These are phyloP conservation scores for Tricharina praecox DNA, from an alignment of 495 filamentous ascomycete genomes.

Conservation along the genomic window DNA sequence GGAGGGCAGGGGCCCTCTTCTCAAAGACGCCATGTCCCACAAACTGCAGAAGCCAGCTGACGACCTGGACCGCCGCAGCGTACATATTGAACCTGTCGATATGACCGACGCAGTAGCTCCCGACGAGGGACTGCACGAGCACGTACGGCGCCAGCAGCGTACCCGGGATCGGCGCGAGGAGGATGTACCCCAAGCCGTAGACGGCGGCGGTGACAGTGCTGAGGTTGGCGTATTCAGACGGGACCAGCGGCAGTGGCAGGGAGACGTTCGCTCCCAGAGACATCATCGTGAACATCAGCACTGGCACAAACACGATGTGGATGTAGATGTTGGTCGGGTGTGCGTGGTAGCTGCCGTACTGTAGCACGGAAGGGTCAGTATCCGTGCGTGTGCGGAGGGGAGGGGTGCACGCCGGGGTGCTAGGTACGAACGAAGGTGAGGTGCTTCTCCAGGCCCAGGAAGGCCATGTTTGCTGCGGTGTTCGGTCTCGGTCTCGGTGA, in stretches of 20 bases:
- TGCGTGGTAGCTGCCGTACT: slow-evolving; percentile 95
- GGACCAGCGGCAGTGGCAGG: slow-evolving; percentile 35
- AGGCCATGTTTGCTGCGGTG: slow-evolving; percentile 8
- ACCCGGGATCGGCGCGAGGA: slow-evolving; percentile 87
- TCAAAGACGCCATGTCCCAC: slow-evolving; percentile 83
- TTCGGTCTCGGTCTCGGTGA: no score
- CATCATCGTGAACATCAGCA: slow-evolving; percentile 59
- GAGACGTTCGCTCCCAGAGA: slow-evolving; percentile 47
- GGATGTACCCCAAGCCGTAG: slow-evolving; percentile 47
- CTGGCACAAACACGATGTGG: slow-evolving; percentile 76
- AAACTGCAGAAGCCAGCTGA: slow-evolving; percentile 79
- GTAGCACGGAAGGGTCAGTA: no score
- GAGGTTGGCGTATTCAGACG: slow-evolving; percentile 63
- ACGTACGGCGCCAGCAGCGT: slow-evolving; percentile 54
- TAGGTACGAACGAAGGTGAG: slow-evolving; percentile 31
- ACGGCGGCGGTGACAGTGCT: slow-evolving; percentile 56
- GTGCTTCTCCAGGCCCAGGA: slow-evolving; percentile 36
- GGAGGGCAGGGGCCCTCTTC: slow-evolving; percentile 65
- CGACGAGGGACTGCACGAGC: slow-evolving; percentile 3
- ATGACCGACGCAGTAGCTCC: not conserved
- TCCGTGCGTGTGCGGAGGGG: slow-evolving; percentile 1
- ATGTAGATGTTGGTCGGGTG: slow-evolving; percentile 76
- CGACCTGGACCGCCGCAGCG: slow-evolving; percentile 41
- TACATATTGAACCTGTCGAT: slow-evolving; percentile 55
- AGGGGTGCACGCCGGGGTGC: not conserved